Base-by-base conservation (phyloP, 192 early-diverging fungal genomes). In the Coemansia sp. region DNA sequence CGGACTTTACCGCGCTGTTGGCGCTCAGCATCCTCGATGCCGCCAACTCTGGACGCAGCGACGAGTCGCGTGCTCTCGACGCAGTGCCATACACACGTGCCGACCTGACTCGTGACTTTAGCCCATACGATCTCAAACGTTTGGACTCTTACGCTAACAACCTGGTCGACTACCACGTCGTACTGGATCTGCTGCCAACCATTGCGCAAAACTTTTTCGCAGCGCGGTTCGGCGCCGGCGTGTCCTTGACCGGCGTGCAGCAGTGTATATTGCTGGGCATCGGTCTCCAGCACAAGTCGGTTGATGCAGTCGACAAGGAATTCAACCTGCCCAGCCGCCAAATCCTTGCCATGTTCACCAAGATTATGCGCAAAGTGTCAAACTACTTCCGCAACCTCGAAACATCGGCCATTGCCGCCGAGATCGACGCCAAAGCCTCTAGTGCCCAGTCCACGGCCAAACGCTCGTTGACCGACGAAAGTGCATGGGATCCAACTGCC, bases 131-230 rank as follows among this genome's bases (percentile, higher is more conserved):
- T 69, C 76, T 99, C 62, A 97, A 96, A 78, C 93, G 97, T 38
- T 86, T 99, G 27, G 94, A 96, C 45, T 90, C 88, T n/a, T 99
- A 98, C 68, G 82, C 93, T 9, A 94, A 96, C 80, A 96, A 97
- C 73, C 78, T 99, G 74, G 73, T 97, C 53, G 97, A 99, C 75
- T 96, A 97, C 82, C 97, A 99, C 79, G 93, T 97, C 2, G 93
- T 99, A 50, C 58, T 98, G 53, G 97, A 99, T 64, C 67, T 99
- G 65, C 68, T 97, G 48, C 96, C 94, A 10, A 80, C 82, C 4
- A 84, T 99, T 56, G 87, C 94, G 22, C 73, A 79, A 50, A 78
- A 90, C 20, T 93, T 93, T 83, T 98, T 96, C 79, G 82, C 84
- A 51, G 81, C 83, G 20, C 81, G 83, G 54, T 81, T 90, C 20